These are phyloP conservation scores for Podospora pseudoanserina DNA, from an alignment of 495 filamentous ascomycete species.

Conservation along the genomic window DNA sequence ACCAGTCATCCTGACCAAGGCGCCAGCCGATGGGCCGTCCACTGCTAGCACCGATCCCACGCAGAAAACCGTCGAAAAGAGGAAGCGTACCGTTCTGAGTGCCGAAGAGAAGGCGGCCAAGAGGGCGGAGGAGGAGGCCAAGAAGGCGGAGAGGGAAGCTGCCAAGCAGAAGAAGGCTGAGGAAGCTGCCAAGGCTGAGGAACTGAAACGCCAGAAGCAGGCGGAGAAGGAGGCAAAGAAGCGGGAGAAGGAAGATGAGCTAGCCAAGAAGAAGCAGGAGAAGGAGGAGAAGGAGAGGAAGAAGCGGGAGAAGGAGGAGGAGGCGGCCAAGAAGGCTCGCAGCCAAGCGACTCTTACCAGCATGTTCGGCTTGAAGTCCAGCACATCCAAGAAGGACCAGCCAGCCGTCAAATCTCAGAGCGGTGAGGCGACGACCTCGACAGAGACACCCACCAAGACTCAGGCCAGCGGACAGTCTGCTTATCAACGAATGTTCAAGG, in stretches of 20 bases:
- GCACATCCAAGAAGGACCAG: slow-evolving; percentile 33
- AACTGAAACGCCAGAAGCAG: slow-evolving; percentile 24
- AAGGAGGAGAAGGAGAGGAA: slow-evolving; percentile 51
- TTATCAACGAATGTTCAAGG: slow-evolving; percentile 70
- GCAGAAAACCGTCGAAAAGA: slow-evolving; percentile 33
- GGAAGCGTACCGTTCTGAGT: slow-evolving; percentile 42
- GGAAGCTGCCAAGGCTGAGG: slow-evolving; percentile 12
- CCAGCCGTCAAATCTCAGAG: slow-evolving; percentile 19
- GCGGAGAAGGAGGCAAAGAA: slow-evolving; percentile 38
- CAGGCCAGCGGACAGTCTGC: slow-evolving; percentile 44
- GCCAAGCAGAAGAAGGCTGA: slow-evolving; percentile 40
- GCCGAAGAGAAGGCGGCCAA: slow-evolving; percentile 51
- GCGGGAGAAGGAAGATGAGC: slow-evolving; percentile 33
- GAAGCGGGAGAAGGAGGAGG: slow-evolving; percentile 55
- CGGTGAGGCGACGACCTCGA: slow-evolving; percentile 13
- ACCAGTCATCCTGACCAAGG: slow-evolving; percentile 7
- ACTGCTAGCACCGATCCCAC: slow-evolving; percentile 13
- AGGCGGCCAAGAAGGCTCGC: slow-evolving; percentile 63
- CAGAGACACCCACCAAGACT: slow-evolving; percentile 21
- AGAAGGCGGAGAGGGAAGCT: slow-evolving; percentile 52
- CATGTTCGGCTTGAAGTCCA: slow-evolving; percentile 49
- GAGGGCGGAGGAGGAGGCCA: slow-evolving; percentile 42
- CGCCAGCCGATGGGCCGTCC: not conserved
- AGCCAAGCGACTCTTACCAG: slow-evolving; percentile 47
- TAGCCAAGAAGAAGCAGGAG: slow-evolving; percentile 34